These are phyloP conservation scores for Wickerhamomyces bisporus DNA, from an alignment of 805 yeast species.

Conservation along the genomic window DNA sequence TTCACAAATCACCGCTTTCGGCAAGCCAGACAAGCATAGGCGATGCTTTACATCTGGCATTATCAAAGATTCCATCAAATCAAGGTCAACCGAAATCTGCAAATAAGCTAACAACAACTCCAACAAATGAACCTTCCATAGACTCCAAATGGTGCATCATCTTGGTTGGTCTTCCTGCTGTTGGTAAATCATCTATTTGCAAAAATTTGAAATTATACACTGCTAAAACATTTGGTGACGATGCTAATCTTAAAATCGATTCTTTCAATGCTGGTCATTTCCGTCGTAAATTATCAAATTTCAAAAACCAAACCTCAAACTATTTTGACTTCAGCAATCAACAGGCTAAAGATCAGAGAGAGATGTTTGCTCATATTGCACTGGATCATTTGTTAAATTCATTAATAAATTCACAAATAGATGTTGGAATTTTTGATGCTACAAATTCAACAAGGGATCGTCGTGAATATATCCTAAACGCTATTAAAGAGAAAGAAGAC, in stretches of 20 bases:
- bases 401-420: constrained; percentile 36
- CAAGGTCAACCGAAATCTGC: constrained; percentile 16
- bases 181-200: constrained; percentile 72
- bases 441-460: constrained; percentile 48
- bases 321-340: constrained; percentile 39
- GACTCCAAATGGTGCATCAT: constrained; percentile 55
- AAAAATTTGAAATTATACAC: constrained; percentile 56
- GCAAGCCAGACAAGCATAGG: constrained; percentile 3
- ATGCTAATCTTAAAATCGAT: constrained; percentile 26
- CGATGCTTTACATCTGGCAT: constrained; percentile 15
- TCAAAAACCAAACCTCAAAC: constrained; percentile 33
- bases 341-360: constrained; percentile 39
- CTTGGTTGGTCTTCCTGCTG: constrained; percentile 72
- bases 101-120: constrained; percentile 22
- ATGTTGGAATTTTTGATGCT: constrained; percentile 57
- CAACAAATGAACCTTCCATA: constrained; percentile 19
- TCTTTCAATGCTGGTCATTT: constrained; percentile 75
- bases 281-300: constrained; percentile 41
- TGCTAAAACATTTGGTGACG: constrained; percentile 23
- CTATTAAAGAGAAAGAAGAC: constrained; percentile 17
- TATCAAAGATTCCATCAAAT: constrained; percentile 7
- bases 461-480: constrained; percentile 23
- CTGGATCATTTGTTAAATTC: constrained; percentile 40
- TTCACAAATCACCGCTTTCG: background rate
- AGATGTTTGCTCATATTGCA: constrained; percentile 48